Base-by-base conservation (phyloP, 2,329 filamentous ascomycete species). In the Orbilia ellipsospora region DNA sequence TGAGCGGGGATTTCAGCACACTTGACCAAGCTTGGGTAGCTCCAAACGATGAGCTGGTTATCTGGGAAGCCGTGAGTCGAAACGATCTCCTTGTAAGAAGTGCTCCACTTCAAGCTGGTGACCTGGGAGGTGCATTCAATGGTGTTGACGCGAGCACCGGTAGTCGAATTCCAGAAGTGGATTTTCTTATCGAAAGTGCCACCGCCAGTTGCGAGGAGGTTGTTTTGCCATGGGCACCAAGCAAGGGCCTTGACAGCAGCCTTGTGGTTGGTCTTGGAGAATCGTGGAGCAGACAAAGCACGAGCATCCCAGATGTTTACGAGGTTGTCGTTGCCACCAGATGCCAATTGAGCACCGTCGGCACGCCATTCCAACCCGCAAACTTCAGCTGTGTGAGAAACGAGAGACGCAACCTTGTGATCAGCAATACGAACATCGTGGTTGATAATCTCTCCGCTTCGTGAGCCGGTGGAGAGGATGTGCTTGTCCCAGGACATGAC, bases 401-500 rank as follows among this genome's bases (percentile, higher is more conserved):
- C 91, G 56, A 99, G 92, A 86, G 98, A 94, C 56, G 95, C 95
- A 78, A 96, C 89, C 87, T 99, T 99, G 90, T 99, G 95, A 83
- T 98, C 90, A 68, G 94, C 94, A 79, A 99, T 90, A 82, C 95
- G 94, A 78, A 99, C 95, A 82, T 99, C 95, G 84, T 99, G 95
- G 88, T 99, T 99, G 89, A 89, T 97, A 80, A 99, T 93, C 54
- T 97, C 90, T 23, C 95, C 95, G 78, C 92, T 96, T 82, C 95
- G 92, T 69, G 95, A 93, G 78, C 95, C 95, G 20, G 94, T 97
- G 45, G 95, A 98, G 62, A 99, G 88, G 70, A 96, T 89, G 84
- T 98, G 95, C 88, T 98, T 98, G 87, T 93, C 97, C 95, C 95
- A 99, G 81, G 94, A 93, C 94, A 98, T 97, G 78, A 97, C 94